Base-by-base conservation (phyloP, 1,139 yeast species). In the Entelexis sorbosivorans region DNA sequence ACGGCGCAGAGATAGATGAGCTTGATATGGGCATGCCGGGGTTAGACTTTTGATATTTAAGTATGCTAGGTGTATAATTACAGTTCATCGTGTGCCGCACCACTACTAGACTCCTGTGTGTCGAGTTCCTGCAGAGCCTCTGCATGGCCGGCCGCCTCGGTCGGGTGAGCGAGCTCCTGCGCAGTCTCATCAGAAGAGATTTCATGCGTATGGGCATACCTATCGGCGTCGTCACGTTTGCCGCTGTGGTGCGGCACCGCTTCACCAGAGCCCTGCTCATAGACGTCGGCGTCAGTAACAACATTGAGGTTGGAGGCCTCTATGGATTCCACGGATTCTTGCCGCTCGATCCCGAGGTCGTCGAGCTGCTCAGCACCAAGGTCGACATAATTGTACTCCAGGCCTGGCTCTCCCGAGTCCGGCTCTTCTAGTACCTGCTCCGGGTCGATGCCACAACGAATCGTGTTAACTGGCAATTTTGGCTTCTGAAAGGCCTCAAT, bases 401-500 rank as follows among this genome's bases (percentile, higher is more conserved):
- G 9, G 20, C 16, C 29, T 5, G 5, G n/a, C 10, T 16, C 43
- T 2, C 26, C 43, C 3, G 4, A 7, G 9, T 40, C 13, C 2
- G 44, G 44, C 26, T 22, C 22, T 16, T 43, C 38, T 1, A 33
- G 7, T 2, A 32, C 20, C 13, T 17, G 14, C n/a, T 19, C 28
- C 8, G 38, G 40, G 17, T 47, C 44, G 9, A 33, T 5, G 26
- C 52, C 56, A 20, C 59, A 57, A 20, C 35, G 34, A 24, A 56
- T 52, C n/a, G 16, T 14, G 22, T 52, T 52, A 17, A 44, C 26
- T 7, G 39, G 36, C 3, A 68, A 70, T 16, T 61, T 61, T n/a
- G 65, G 66, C 0, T 77, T 75, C 26, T 62, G 60, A 58, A 82
- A 79, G 38, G 75, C 72, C 6, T 70, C 71, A 46, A 76, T 67